These are phyloP conservation scores for Hericium coralloides DNA, from an alignment of 768 basidiomycete genomes.

Conservation along the genomic window DNA sequence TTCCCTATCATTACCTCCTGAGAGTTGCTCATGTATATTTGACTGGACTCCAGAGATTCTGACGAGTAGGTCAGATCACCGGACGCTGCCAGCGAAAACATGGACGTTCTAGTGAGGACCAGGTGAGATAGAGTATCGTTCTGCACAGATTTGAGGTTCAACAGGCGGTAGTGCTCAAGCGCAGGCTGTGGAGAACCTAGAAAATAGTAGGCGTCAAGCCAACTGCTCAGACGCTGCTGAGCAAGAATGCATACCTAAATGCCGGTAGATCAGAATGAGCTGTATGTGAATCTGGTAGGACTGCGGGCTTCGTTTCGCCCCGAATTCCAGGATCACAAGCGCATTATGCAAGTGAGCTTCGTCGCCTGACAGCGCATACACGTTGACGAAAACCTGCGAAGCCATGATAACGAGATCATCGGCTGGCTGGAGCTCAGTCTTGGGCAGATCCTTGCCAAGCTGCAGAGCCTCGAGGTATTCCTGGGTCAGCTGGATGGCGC, in stretches of 20 bases:
- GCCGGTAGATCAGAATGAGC: conserved; percentile 72
- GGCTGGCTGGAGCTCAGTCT: conserved; percentile 77
- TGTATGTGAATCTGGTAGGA: conserved; percentile 72
- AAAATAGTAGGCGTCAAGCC: background rate
- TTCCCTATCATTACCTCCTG: conserved; percentile 45
- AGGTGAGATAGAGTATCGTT: conserved; percentile 86
- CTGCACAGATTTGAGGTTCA: conserved; percentile 81
- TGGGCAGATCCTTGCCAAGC: conserved; percentile 55
- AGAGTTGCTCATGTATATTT: conserved; percentile 73
- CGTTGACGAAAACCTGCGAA: conserved; percentile 53
- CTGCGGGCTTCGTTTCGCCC: conserved; percentile 60
- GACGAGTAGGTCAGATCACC: conserved; percentile 71
- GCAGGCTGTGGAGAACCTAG: conserved; percentile 67
- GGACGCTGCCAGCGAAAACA: conserved; percentile 66
- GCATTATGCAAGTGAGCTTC: conserved; percentile 57
- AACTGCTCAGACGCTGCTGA: background rate
- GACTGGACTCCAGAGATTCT: conserved; percentile 72
- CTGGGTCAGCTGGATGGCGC: conserved; percentile 42
- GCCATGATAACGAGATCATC: conserved; percentile 80
- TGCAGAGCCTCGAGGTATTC: conserved; percentile 61
- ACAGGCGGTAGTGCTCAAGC: conserved; percentile 67
- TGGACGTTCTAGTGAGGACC: conserved; percentile 65
- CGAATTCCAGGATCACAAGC: conserved; percentile 61
- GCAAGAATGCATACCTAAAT: conserved; percentile 47
- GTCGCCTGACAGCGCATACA: conserved; percentile 50